These are phyloP conservation scores for Thielaviopsis euricoi DNA, from an alignment of 2,329 filamentous ascomycete species.

Conservation along the genomic window DNA sequence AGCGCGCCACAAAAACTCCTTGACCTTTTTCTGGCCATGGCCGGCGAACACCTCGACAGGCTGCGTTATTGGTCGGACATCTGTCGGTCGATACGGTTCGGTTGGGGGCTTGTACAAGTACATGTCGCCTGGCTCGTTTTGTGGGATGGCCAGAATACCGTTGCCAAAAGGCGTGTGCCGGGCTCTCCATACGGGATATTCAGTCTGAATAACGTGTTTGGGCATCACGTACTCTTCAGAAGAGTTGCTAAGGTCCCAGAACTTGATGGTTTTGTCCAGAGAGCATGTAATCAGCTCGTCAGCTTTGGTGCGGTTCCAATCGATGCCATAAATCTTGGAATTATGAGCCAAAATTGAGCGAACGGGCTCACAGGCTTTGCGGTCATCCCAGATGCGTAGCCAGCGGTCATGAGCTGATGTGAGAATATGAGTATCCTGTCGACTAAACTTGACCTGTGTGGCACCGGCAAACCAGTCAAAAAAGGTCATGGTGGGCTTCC, in stretches of 20 bases:
- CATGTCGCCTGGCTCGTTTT: conserved; percentile 69
- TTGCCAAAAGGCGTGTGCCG: conserved; percentile 80
- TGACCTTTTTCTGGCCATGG: conserved; percentile 53
- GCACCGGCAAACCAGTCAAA: conserved; percentile 89
- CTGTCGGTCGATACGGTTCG: conserved; percentile 15
- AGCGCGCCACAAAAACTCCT: conserved; percentile 81
- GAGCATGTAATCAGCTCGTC: conserved; percentile 73
- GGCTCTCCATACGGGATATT: conserved; percentile 81
- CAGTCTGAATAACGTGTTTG: conserved; percentile 62
- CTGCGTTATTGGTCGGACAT: conserved; percentile 21
- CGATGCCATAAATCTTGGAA: conserved; percentile 88
- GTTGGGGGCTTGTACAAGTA: conserved; percentile 63
- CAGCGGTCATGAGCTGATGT: conserved; percentile 83
- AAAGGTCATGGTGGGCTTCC: conserved; percentile 60
- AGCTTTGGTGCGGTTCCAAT: conserved; percentile 71
- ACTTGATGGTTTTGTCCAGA: conserved; percentile 79
- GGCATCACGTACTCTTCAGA: conserved; percentile 38
- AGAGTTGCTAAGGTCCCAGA: conserved; percentile 59
- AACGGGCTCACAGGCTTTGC: conserved; percentile 61
- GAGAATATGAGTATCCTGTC: conserved; percentile 69
- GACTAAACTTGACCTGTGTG: conserved; percentile 89
- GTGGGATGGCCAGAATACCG: conserved; percentile 79
- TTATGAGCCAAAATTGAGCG: conserved; percentile 74
- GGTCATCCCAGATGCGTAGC: conserved; percentile 79
- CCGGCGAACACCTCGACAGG: conserved; percentile 43